Evolutionary conservation across 148 eudicot species (phyloP).

Genomic region (Dianthus caryophyllus): DNA sequence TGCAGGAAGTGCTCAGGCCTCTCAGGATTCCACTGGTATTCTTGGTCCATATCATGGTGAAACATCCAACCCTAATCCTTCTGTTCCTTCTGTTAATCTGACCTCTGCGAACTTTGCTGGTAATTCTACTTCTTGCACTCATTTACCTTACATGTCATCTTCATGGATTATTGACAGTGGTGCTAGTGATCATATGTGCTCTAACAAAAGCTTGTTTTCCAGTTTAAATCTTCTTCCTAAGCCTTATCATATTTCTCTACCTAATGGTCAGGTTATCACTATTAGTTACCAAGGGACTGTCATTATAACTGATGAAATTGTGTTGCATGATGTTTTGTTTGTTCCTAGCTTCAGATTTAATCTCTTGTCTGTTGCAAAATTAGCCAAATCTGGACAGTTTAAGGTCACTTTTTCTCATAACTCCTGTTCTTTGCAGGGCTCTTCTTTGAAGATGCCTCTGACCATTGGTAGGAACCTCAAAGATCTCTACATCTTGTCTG

Average conservation of each 20-base stretch:
- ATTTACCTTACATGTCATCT: not conserved
- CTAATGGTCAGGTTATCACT: not conserved
- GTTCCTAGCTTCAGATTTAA: not conserved
- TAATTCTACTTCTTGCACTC: not conserved
- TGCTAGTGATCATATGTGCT: not conserved
- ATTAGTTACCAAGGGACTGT: not conserved
- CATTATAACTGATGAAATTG: not conserved
- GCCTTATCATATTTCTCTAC: not conserved
- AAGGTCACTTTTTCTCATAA: not conserved
- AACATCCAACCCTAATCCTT: no score
- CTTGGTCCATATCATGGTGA: no score
- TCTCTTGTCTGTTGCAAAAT: not conserved
- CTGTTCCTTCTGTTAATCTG: no score
- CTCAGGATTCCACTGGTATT: no score
- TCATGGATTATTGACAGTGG: not conserved
- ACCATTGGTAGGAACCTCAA: not conserved
- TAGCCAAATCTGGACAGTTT: not conserved
- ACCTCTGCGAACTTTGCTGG: not conserved
- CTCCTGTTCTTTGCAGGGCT: not conserved
- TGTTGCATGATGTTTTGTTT: not conserved
- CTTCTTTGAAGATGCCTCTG: not conserved
- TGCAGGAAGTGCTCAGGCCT: no score
- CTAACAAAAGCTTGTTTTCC: not conserved
- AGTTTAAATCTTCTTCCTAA: not conserved
- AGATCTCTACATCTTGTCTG: not conserved